A percentile compares a stretch with the other conserved stretches of the same genome.
Evolutionary conservation across 345 rosid genomes (phyloP).

Genomic region (Linum usitatissimum): DNA sequence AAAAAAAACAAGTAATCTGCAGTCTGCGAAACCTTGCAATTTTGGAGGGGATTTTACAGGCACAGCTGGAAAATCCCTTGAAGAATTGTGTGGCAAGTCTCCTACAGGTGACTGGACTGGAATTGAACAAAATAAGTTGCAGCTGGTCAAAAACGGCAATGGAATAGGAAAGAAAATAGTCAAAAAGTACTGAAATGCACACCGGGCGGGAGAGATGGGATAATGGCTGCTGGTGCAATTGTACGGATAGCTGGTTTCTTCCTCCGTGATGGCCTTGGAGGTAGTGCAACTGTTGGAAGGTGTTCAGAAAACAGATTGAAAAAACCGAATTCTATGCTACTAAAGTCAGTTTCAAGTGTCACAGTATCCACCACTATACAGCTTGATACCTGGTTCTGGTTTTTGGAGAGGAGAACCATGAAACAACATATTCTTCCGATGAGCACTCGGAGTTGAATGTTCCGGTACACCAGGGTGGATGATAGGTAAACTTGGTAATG

Average conservation of each 20-base stretch:
- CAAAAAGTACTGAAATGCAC: not conserved
- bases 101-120: slow-evolving; percentile 10
- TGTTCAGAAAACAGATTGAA: slow-evolving; percentile 7
- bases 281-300: slow-evolving; percentile 30
- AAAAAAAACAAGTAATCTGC: slow-evolving; percentile 6
- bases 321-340: not conserved
- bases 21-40: slow-evolving; percentile 35
- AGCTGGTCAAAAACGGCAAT: slow-evolving; percentile 2
- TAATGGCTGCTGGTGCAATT: slow-evolving; percentile 12
- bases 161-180: not conserved
- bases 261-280: slow-evolving; percentile 24
- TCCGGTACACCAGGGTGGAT: slow-evolving; percentile 17
- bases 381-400: slow-evolving; percentile 14
- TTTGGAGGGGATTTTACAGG: slow-evolving; percentile 36
- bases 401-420: slow-evolving; percentile 14
- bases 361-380: not conserved
- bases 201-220: slow-evolving; percentile 21
- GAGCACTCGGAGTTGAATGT: slow-evolving; percentile 16
- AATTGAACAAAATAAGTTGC: slow-evolving; percentile 10
- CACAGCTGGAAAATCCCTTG: slow-evolving; percentile 18
- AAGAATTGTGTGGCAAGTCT: slow-evolving; percentile 9
- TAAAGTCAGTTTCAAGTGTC: slow-evolving; percentile 3
- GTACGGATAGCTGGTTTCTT: slow-evolving; percentile 26
- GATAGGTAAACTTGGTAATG: slow-evolving; percentile 13
- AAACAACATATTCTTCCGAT: slow-evolving; percentile 11